Evolutionary conservation across 305 asterid species (phyloP).

Genomic region (Plantago lanceolata): DNA sequence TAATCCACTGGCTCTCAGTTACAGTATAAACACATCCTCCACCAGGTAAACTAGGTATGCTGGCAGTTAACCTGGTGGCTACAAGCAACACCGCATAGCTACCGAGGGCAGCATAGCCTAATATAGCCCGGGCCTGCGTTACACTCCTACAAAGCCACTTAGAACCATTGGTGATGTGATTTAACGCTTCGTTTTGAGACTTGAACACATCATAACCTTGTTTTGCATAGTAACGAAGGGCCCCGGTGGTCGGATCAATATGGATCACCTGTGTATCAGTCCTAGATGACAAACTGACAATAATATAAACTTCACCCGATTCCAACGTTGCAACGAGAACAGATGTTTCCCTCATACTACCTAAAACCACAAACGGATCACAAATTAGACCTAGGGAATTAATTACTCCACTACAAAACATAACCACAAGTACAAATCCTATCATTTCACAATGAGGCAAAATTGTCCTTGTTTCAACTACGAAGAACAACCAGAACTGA

Average conservation of each 20-base stretch:
- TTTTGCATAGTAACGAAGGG: conserved; percentile 56
- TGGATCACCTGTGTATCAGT: conserved; percentile 89
- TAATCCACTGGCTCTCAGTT: conserved; percentile 93
- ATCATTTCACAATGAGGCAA: no score
- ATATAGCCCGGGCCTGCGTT: conserved; percentile 69
- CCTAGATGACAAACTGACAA: conserved; percentile 71
- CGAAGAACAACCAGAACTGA: no score
- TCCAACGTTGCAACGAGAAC: conserved; percentile 76
- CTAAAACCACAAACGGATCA: no score
- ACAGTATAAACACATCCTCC: conserved; percentile 87
- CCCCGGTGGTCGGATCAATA: conserved; percentile 95
- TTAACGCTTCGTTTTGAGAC: conserved; percentile 82
- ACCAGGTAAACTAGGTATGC: conserved; percentile 86
- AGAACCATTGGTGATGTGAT: conserved; percentile 68
- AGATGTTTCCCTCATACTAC: conserved; percentile 60
- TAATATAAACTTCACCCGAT: conserved; percentile 80
- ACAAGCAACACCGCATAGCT: conserved; percentile 70
- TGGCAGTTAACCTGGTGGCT: conserved; percentile 74
- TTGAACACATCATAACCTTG: conserved; percentile 74
- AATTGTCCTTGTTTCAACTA: no score
- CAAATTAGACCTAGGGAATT: no score
- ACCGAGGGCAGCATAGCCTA: conserved; percentile 94
- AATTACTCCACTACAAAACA: no score
- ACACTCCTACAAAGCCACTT: conserved; percentile 64
- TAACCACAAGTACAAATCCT: no score